phyloP scores from a whole-genome alignment of 352 stramenopile species.

The Phytophthora pinifolia region DNA sequence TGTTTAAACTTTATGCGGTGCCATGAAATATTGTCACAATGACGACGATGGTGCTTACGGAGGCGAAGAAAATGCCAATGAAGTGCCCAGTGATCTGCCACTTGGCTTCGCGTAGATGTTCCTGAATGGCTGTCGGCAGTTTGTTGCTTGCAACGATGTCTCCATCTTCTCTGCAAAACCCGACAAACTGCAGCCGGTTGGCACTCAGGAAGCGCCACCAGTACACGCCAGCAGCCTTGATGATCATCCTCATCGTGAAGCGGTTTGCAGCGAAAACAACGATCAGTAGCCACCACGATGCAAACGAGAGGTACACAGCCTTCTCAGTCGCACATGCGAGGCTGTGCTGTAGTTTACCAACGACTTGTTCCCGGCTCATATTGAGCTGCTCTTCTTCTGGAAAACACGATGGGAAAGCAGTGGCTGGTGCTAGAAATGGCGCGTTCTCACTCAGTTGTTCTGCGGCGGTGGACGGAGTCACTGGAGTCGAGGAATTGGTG shows the following conservation, averaged over 20 bases:
- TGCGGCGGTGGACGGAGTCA: constrained; percentile 11
- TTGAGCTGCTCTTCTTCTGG: constrained; percentile 6
- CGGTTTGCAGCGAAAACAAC: constrained; percentile 48
- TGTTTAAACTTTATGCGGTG: too few relatives aligned
- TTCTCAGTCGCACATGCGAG: constrained; percentile 58
- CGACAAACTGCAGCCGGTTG: constrained; percentile 52
- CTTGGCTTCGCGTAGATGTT: constrained; percentile 39
- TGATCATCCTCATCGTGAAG: constrained; percentile 45
- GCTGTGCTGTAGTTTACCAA: constrained; percentile 34
- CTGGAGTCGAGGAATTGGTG: constrained; percentile 9
- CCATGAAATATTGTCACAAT: constrained; percentile 21
- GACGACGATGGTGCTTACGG: constrained; percentile 19
- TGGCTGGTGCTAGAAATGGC: constrained; percentile 20
- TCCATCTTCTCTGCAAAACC: constrained; percentile 56
- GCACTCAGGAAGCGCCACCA: constrained; percentile 67
- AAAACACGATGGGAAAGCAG: constrained; percentile 27
- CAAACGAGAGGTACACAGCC: constrained; percentile 53
- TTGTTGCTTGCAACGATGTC: constrained; percentile 34
- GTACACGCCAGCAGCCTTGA: constrained; percentile 39
- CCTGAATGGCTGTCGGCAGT: constrained; percentile 38
- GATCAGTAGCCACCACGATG: constrained; percentile 67
- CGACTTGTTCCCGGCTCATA: constrained; percentile 15
- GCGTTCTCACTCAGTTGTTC: constrained; percentile 21
- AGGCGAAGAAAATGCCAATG: constrained; percentile 24
- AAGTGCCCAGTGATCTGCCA: constrained; percentile 44